These are phyloP conservation scores for Phytophthora palmivora DNA, from an alignment of 352 stramenopile genomes.

Conservation along the genomic window DNA sequence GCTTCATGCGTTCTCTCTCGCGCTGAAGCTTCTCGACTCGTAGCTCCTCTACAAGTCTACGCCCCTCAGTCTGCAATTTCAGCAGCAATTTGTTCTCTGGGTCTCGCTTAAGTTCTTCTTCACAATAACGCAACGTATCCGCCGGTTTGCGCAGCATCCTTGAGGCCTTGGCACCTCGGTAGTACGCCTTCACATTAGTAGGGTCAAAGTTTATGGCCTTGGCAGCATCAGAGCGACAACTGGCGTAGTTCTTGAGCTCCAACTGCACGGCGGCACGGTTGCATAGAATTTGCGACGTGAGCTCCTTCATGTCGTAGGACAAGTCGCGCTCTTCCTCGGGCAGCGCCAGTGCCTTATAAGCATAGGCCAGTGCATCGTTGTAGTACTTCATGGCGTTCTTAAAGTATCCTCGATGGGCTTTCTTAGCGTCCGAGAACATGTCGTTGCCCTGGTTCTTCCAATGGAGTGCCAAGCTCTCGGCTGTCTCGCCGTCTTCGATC, in stretches of 20 bases:
- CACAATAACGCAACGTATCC: constrained; percentile 85
- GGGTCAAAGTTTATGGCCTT: constrained; percentile 74
- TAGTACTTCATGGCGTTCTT: constrained; percentile 84
- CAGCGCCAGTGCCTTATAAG: constrained; percentile 76
- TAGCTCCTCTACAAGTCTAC: constrained; percentile 67
- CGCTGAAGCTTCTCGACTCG: constrained; percentile 68
- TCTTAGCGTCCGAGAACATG: constrained; percentile 82
- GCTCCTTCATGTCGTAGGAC: constrained; percentile 71
- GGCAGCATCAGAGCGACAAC: constrained; percentile 81
- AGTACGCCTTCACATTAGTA: constrained; percentile 87
- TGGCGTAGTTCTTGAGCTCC: constrained; percentile 89
- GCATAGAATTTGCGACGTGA: constrained; percentile 81
- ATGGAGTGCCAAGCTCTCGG: constrained; percentile 84
- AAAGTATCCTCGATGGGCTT: constrained; percentile 74
- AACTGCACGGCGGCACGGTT: constrained; percentile 86
- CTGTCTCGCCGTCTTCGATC: constrained; percentile 88
- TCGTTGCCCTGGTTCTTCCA: constrained; percentile 92
- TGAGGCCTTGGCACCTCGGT: constrained; percentile 85
- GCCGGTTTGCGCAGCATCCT: constrained; percentile 77
- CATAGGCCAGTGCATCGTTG: constrained; percentile 76
- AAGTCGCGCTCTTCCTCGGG: constrained; percentile 64
- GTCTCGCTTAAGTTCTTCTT: constrained; percentile 77
- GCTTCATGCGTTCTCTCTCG: constrained; percentile 74
- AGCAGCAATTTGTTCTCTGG: constrained; percentile 82
- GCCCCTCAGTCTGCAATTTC: constrained; percentile 69